Percentiles rank a stretch among this genome's conserved stretches.
Evolutionary conservation across 345 rosid genomes (phyloP).

Genomic region (Citrus mangshanensis): DNA sequence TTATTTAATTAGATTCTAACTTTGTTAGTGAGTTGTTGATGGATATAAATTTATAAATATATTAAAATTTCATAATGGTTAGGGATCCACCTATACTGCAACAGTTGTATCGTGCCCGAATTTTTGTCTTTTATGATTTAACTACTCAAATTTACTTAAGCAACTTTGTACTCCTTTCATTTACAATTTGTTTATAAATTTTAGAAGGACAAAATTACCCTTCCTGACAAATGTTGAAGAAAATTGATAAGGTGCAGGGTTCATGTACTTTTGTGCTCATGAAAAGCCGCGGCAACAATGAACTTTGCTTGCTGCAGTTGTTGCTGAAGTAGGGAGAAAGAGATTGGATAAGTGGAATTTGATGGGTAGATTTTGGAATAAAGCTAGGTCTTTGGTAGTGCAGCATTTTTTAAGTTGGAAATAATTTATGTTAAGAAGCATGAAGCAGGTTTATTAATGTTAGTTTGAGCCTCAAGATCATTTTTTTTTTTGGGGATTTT

Average conservation of each 20-base stretch:
- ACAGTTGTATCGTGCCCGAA: too few species aligned
- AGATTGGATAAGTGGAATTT: slow-evolving; percentile 89
- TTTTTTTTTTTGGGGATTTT: slow-evolving; percentile 28
- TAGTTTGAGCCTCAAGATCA: slow-evolving; percentile 84
- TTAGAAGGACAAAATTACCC: too few species aligned
- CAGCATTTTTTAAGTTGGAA: slow-evolving; percentile 90
- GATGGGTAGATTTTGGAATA: slow-evolving; percentile 89
- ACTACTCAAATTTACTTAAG: too few species aligned
- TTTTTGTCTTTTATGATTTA: too few species aligned
- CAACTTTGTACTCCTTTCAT: too few species aligned
- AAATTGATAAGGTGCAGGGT: slow-evolving; percentile 61
- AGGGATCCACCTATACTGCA: too few species aligned
- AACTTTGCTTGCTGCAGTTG: slow-evolving; percentile 58
- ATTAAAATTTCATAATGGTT: too few species aligned
- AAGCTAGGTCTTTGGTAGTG: slow-evolving; percentile 59
- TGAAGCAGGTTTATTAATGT: slow-evolving; percentile 51
- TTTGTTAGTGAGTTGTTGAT: too few species aligned
- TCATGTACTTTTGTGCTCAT: slow-evolving; percentile 61
- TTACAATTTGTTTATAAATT: too few species aligned
- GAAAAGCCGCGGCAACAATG: slow-evolving; percentile 92
- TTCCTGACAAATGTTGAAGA: slow-evolving; percentile 16
- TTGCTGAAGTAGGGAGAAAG: slow-evolving; percentile 42
- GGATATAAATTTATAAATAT: too few species aligned
- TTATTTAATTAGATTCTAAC: too few species aligned
- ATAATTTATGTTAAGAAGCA: slow-evolving; percentile 84